Conservation (phyloP, 2,329 filamentous ascomycete species). For the Aureobasidium sp. region DNA sequence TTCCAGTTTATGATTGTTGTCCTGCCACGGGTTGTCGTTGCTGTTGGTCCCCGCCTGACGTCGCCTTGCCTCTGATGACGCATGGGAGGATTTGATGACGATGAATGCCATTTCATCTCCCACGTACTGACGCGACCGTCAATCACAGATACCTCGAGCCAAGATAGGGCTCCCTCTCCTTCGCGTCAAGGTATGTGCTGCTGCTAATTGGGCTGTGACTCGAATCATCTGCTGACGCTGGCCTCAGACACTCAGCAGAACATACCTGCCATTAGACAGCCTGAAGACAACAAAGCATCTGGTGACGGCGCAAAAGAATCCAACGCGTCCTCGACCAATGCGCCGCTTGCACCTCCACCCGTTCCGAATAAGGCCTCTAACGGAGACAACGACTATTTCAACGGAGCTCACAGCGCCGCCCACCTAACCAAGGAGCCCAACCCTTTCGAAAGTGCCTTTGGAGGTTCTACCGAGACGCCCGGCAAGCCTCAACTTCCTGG, state of each 20-base stretch:
- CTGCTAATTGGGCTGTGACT: not conserved
- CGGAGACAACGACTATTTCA: conserved; percentile 46
- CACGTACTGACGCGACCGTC: not conserved
- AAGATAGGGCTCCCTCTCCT: conserved; percentile 9
- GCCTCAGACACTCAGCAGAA: conserved; percentile 4
- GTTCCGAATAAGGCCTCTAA: conserved; percentile 36
- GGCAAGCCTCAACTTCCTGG: conserved; percentile 75
- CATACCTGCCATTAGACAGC: conserved; percentile 28
- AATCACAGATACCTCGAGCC: conserved; percentile 5
- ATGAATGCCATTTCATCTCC: not conserved
- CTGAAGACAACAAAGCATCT: conserved; percentile 25
- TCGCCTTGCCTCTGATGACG: not conserved
- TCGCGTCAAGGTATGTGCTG: conserved; percentile 6
- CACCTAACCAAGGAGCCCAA: conserved; percentile 77
- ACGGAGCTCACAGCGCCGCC: conserved; percentile 36
- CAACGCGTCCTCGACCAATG: conserved; percentile 29
- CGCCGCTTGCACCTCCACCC: conserved; percentile 47
- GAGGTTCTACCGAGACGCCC: conserved; percentile 67
- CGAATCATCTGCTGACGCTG: not conserved
- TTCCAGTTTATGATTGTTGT: not conserved
- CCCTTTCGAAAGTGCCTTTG: conserved; percentile 94
- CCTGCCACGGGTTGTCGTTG: not conserved
- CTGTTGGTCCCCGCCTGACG: not conserved
- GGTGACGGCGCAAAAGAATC: conserved; percentile 27
- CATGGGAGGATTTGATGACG: not conserved